Conservation (phyloP, 345 rosid genomes). For the Populus deltoides region DNA sequence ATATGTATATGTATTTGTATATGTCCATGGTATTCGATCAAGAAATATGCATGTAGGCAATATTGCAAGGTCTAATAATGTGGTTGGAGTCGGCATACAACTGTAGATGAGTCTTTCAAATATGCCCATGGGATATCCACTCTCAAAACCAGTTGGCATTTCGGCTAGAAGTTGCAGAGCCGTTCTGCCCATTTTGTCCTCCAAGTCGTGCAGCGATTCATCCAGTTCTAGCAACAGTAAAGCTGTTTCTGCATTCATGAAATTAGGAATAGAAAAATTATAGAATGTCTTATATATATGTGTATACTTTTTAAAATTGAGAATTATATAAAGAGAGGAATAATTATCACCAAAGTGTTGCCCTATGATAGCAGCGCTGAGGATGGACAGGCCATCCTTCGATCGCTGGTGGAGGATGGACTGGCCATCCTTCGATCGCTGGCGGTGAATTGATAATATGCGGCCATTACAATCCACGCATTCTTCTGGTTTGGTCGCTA, state of each 20-base stretch:
- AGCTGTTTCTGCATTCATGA: conserved; percentile 17
- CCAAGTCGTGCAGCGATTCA: neutral
- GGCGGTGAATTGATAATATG: too few relatives aligned
- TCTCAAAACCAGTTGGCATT: conserved; percentile 4
- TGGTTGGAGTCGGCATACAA: neutral
- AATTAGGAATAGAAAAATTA: neutral
- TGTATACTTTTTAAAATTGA: too few relatives aligned
- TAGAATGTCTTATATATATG: too few relatives aligned
- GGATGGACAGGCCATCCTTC: conserved; percentile 12
- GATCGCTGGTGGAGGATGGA: conserved; percentile 23
- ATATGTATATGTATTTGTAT: too few relatives aligned
- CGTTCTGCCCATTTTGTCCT: conserved; percentile 18
- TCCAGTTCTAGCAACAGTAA: conserved; percentile 8
- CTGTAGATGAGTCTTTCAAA: neutral
- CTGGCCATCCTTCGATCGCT: conserved; percentile 12
- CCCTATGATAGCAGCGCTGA: conserved; percentile 23
- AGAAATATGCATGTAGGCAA: neutral
- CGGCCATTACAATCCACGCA: neutral
- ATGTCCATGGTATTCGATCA: too few relatives aligned
- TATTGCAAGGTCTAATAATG: neutral
- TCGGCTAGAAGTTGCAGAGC: conserved; percentile 21
- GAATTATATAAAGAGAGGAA: neutral
- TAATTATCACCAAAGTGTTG: conserved; percentile 22
- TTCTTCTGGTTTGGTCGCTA: neutral
- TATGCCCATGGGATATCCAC: neutral